A percentile compares a stretch with the other conserved stretches of the same genome.
phyloP scores from a whole-genome alignment of 352 stramenopile species.

The Plasmopara halstedii region DNA sequence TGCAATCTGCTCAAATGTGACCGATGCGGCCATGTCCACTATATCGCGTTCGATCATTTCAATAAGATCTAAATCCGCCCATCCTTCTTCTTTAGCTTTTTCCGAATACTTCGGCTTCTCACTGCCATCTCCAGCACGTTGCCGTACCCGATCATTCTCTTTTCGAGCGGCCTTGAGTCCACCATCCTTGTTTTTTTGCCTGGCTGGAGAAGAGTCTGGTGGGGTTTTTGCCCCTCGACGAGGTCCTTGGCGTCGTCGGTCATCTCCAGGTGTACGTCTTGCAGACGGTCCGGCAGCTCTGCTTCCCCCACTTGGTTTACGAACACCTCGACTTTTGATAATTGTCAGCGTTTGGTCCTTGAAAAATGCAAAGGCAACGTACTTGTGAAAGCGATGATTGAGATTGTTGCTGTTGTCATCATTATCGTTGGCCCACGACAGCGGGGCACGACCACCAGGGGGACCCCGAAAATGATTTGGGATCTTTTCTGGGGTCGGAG shows the following conservation, averaged over 20 bases:
- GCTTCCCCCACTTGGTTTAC: conserved; percentile 12
- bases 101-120: conserved; percentile 62
- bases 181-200: conserved; percentile 27
- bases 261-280: conserved; percentile 47
- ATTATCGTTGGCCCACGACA: conserved; percentile 38
- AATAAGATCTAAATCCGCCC: conserved; percentile 71
- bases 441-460: conserved; percentile 27
- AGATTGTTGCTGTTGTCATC: conserved; percentile 38
- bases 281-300: conserved; percentile 31
- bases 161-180: conserved; percentile 35
- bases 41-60: conserved; percentile 83
- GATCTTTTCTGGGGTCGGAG: conserved; percentile 49
- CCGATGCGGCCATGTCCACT: conserved; percentile 48
- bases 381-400: conserved; percentile 16
- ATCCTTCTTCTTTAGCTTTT: conserved; percentile 55
- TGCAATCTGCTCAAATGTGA: conserved; percentile 71
- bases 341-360: not conserved
- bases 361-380: not conserved
- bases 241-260: conserved; percentile 34
- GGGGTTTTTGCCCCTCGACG: conserved; percentile 17
- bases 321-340: conserved; percentile 25
- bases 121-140: conserved; percentile 5
- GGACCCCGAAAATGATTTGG: conserved; percentile 16
- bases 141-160: conserved; percentile 25
- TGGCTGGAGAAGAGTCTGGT: conserved; percentile 17